Conservation (phyloP, 2,329 filamentous ascomycete genomes). For the Paecilomyces formosus region DNA sequence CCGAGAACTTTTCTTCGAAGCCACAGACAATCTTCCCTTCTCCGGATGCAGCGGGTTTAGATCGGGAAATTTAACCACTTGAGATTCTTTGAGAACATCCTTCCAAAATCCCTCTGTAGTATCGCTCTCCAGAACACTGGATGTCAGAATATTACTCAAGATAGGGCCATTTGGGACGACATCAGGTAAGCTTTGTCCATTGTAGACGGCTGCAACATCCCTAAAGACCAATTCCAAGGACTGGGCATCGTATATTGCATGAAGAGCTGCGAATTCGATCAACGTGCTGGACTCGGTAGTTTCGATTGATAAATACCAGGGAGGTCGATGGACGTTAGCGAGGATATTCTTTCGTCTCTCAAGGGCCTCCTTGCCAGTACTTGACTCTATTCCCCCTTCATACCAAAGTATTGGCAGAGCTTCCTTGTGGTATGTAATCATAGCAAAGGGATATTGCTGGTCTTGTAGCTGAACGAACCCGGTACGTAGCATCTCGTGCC, state of each 20-base stretch:
- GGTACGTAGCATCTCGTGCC: conserved; percentile 67
- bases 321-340: conserved; percentile 44
- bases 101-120: conserved; percentile 55
- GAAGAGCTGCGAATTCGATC: conserved; percentile 57
- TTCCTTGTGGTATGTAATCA: conserved; percentile 54
- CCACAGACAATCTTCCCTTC: conserved; percentile 24
- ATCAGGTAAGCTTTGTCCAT: conserved; percentile 13
- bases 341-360: conserved; percentile 25
- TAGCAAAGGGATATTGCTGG: conserved; percentile 58
- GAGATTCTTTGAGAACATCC: conserved; percentile 43
- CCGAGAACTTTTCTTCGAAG: conserved; percentile 30
- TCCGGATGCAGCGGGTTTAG: conserved; percentile 55
- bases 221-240: conserved; percentile 60
- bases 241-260: conserved; percentile 78
- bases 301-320: conserved; percentile 56
- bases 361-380: neutral
- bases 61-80: conserved; percentile 66
- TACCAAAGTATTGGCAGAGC: conserved; percentile 34
- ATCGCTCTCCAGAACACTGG: conserved; percentile 21
- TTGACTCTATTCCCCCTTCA: conserved; percentile 3
- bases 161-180: conserved; percentile 33
- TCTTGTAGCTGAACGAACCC: conserved; percentile 62
- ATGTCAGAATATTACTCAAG: conserved; percentile 38
- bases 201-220: conserved; percentile 45
- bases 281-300: conserved; percentile 14